Evolutionary conservation across 2,329 filamentous ascomycete genomes (phyloP), one percentile per base, ranked within the genome.

Genomic region (Penicillium sp.): DNA sequence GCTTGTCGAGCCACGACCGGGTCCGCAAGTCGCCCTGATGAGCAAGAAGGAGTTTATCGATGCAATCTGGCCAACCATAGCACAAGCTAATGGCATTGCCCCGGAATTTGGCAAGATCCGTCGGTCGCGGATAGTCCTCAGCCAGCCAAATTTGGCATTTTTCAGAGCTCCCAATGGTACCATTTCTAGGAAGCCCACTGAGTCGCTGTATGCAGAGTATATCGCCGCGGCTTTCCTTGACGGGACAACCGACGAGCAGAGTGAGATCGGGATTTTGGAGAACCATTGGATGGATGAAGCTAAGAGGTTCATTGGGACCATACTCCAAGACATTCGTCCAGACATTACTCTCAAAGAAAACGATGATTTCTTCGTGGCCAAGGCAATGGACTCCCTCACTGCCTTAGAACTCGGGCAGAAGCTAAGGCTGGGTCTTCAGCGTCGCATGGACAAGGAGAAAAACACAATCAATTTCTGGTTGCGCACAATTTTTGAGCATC

Each of bases 31-130:
- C 17, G 49, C 52, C 23, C 45, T 37, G 5, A 53, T 56, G 54
- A 56, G 46, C 34, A 58, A 58, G 30, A 56, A 52, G 17, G 56
- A 56, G 18, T 56, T 56, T 9, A 51, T 59, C 12, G 54, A 59
- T 32, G 26, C 50, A 20, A 56, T 59, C 17, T 59, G 56, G 56
- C 56, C 56, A 7, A 41, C 42, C 2, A 45, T 59, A 18, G 43
- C 33, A 2, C 13, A 52, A 32, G 56, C 56, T 9, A 59, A 59
- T 23, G 21, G 44, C 3, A 52, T 42, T 32, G 54, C 56, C 6
- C 54, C 56, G 7, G 40, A 47, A 4, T 46, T 54, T 33, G 54
- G 54, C 47, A 51, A 54, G 13, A 52, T 59, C 30, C 39, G 49
- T n/a, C 51, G 56, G 18, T 59, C 56, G 7, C 48, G 51, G 26